Evolutionary conservation across 208 protist genomes (phyloP).

Genomic region (Wallacemonas sp.): DNA sequence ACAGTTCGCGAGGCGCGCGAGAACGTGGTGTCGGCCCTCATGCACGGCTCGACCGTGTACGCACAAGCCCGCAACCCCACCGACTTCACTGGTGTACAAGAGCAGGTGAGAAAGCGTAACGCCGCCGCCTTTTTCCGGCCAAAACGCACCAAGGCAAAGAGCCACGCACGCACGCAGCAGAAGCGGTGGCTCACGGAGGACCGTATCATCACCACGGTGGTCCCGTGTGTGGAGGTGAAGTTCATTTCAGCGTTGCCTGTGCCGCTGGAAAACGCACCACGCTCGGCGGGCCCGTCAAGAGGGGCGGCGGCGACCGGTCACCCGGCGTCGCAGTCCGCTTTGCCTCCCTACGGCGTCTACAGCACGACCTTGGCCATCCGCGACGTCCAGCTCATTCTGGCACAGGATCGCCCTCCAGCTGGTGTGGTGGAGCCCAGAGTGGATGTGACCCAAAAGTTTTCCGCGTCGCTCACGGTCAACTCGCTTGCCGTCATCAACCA

Average conservation of each 20-base stretch:
- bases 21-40: background rate
- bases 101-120: background rate
- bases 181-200: constrained; percentile 80
- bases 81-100: background rate
- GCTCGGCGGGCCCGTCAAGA: background rate
- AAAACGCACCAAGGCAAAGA: constrained; percentile 26
- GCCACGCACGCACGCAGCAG: constrained; percentile 60
- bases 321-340: constrained; percentile 3
- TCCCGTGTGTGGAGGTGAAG: constrained; percentile 74
- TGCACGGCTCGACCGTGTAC: constrained; percentile 7
- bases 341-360: constrained; percentile 51
- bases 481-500: constrained; percentile 68
- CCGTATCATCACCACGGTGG: constrained; percentile 52
- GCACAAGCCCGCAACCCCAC: constrained; percentile 4
- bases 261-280: constrained; percentile 38
- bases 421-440: constrained; percentile 32
- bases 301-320: background rate
- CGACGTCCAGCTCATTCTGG: constrained; percentile 47
- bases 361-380: constrained; percentile 45
- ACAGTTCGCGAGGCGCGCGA: constrained; percentile 13
- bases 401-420: constrained; percentile 48
- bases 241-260: constrained; percentile 51
- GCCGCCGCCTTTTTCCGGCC: constrained; percentile 9
- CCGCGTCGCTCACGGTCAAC: constrained; percentile 49
- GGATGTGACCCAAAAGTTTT: constrained; percentile 27